Percentiles rank a stretch among this genome's conserved stretches.
phyloP scores from a whole-genome alignment of 345 rosid genomes.

The Eucalyptus rudis region DNA sequence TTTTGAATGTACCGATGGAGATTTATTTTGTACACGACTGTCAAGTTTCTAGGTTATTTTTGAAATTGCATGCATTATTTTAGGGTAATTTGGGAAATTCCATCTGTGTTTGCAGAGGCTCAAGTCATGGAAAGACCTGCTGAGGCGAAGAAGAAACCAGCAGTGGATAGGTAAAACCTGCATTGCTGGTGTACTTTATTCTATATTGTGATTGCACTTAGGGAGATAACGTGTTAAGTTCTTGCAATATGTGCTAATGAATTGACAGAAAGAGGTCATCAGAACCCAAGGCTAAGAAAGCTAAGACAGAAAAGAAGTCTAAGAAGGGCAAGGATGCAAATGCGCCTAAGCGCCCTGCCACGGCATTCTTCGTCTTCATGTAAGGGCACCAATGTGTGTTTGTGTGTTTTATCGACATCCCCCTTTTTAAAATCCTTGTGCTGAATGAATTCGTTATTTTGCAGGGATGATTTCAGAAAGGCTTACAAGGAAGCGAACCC shows the following conservation, averaged over 20 bases:
- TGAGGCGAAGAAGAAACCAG: constrained; percentile 52
- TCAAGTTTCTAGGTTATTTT: not conserved
- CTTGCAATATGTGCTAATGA: not conserved
- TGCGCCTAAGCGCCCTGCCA: constrained; percentile 65
- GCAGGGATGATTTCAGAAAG: constrained; percentile 75
- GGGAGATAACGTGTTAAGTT: not conserved
- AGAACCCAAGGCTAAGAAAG: constrained; percentile 65
- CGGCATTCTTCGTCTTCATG: constrained; percentile 90
- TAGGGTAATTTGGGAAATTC: not conserved
- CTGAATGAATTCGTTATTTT: not conserved
- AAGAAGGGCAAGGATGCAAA: constrained; percentile 35
- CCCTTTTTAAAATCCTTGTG: not conserved
- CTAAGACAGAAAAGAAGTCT: constrained; percentile 31
- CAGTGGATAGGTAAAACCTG: constrained; percentile 34
- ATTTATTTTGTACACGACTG: not conserved
- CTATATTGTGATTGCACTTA: not conserved
- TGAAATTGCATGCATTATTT: not conserved
- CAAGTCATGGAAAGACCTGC: constrained; percentile 59
- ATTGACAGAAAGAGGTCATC: constrained; percentile 50
- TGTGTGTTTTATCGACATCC: not conserved
- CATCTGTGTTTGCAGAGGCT: constrained; percentile 26
- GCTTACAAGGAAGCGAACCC: constrained; percentile 49
- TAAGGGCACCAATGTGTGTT: not conserved
- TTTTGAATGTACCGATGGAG: not conserved
- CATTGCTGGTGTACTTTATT: not conserved